A percentile compares a stretch with the other conserved stretches of the same genome.
Evolutionary conservation across 2,329 filamentous ascomycete species (phyloP).

Genomic region (Exophiala sp.): DNA sequence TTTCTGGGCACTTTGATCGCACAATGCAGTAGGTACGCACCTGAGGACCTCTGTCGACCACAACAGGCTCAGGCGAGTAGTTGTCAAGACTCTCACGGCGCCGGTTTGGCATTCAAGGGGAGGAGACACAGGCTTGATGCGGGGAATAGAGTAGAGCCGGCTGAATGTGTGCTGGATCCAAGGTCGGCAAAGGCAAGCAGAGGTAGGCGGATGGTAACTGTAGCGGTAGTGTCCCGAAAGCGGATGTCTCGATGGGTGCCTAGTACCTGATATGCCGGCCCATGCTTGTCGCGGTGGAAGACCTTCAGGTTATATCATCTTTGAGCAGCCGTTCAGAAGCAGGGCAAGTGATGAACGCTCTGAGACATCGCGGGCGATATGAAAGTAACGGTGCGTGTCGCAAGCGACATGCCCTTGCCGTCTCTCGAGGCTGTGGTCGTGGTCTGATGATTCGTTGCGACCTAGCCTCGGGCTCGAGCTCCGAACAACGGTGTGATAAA

Average conservation of each 20-base stretch:
- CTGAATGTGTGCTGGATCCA: too few species aligned
- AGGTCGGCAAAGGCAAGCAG: too few species aligned
- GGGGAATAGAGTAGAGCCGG: too few species aligned
- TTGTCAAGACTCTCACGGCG: slow-evolving; percentile 14
- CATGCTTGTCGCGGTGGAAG: slow-evolving; percentile 10
- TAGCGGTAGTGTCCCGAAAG: too few species aligned
- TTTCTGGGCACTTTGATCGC: slow-evolving; percentile 6
- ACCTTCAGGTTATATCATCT: slow-evolving; percentile 7
- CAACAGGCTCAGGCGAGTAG: slow-evolving; percentile 15
- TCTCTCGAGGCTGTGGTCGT: slow-evolving; percentile 16
- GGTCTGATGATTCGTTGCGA: slow-evolving; percentile 15
- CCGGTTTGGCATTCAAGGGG: slow-evolving; percentile 21
- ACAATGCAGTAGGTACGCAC: slow-evolving; percentile 22
- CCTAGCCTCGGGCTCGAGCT: slow-evolving; percentile 3
- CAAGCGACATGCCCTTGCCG: slow-evolving; percentile 6
- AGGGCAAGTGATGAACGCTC: slow-evolving; percentile 3
- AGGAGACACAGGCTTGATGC: too few species aligned
- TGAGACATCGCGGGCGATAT: slow-evolving; percentile 6
- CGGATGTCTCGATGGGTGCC: slow-evolving; percentile 21
- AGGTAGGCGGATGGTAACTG: too few species aligned
- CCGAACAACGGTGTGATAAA: slow-evolving; percentile 8
- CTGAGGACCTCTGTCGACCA: slow-evolving; percentile 21
- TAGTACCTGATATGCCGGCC: slow-evolving; percentile 7
- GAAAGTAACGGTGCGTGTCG: slow-evolving; percentile 6
- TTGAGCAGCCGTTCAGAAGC: background rate